Conservation (phyloP, 2,329 filamentous ascomycete species). For the Tolypocladium album region DNA sequence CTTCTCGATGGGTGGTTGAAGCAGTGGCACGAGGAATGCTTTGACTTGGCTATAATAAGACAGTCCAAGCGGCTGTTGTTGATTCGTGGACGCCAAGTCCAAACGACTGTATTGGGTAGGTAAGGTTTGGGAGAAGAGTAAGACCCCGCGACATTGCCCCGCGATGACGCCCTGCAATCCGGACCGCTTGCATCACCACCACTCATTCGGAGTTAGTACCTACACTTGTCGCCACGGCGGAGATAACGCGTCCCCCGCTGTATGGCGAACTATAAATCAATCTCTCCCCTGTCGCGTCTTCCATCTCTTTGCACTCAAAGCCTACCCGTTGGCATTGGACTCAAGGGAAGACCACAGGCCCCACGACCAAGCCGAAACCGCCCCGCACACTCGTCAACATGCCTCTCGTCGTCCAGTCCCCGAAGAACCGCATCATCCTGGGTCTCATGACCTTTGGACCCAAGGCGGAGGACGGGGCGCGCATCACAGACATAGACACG, state of each 20-base stretch:
- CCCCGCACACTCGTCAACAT: conserved; percentile 19
- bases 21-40: background rate
- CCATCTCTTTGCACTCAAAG: background rate
- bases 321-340: background rate
- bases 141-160: background rate
- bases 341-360: background rate
- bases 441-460: conserved; percentile 81
- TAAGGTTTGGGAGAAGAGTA: too few species aligned
- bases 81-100: background rate
- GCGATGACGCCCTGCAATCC: background rate
- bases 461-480: conserved; percentile 48
- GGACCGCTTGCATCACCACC: background rate
- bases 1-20: background rate
- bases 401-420: conserved; percentile 32
- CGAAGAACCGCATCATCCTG: conserved; percentile 63
- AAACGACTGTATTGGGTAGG: too few species aligned
- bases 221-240: background rate
- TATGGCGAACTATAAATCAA: background rate
- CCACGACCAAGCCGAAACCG: background rate
- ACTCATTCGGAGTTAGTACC: background rate
- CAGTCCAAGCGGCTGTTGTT: background rate
- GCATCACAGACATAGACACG: conserved; percentile 56
- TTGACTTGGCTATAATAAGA: too few species aligned
- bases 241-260: background rate
- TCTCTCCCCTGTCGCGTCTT: background rate